phyloP scores from a whole-genome alignment of 495 filamentous ascomycete species.

The Entonaema liquescens region DNA sequence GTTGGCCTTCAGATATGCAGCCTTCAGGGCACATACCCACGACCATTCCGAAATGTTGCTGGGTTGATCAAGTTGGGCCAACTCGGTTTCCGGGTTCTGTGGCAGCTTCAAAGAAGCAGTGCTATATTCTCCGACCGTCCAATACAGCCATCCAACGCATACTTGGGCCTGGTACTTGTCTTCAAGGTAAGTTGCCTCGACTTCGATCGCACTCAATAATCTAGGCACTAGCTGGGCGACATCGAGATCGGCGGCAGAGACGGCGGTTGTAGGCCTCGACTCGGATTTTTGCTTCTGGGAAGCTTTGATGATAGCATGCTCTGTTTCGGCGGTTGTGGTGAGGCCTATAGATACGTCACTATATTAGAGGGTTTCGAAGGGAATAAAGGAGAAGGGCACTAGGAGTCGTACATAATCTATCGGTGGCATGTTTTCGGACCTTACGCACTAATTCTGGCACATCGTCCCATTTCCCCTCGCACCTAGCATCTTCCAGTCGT shows the following conservation, averaged over 20 bases:
- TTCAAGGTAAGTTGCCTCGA: conserved; percentile 63
- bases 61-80: conserved; percentile 59
- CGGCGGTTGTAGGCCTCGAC: conserved; percentile 52
- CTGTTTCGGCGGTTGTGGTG: conserved; percentile 75
- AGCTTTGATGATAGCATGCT: conserved; percentile 67
- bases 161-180: conserved; percentile 82
- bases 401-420: conserved; percentile 75
- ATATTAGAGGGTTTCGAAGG: conserved; percentile 9
- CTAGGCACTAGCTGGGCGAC: conserved; percentile 66
- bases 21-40: conserved; percentile 79
- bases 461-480: conserved; percentile 86
- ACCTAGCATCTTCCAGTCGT: conserved; percentile 84
- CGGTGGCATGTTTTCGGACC: conserved; percentile 89
- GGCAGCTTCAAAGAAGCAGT: conserved; percentile 70
- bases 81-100: conserved; percentile 62
- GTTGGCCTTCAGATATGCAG: conserved; percentile 76
- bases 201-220: conserved; percentile 72
- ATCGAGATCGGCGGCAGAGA: conserved; percentile 46
- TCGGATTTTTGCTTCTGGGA: conserved; percentile 55
- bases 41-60: conserved; percentile 72
- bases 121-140: conserved; percentile 72
- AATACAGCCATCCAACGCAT: conserved; percentile 85
- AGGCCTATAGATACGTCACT: conserved; percentile 63
- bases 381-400: conserved; percentile 6
- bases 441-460: conserved; percentile 91